These are phyloP conservation scores for Spironucleus salmonicida DNA, from an alignment of 208 protist species.

Conservation along the genomic window DNA sequence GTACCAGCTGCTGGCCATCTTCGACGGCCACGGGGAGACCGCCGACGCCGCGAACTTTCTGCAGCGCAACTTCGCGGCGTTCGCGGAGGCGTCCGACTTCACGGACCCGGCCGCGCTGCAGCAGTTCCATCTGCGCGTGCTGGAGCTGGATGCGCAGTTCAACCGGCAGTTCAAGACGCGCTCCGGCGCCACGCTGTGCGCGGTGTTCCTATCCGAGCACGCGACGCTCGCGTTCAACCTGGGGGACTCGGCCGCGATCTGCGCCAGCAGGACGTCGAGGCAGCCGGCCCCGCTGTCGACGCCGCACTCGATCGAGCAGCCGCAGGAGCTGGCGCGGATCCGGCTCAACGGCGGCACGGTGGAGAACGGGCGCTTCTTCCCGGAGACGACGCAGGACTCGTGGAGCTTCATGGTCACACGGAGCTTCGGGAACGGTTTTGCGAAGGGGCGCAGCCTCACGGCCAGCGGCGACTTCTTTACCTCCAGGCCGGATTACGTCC, in stretches of 20 bases:
- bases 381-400: conserved; percentile 4
- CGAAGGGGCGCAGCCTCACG: no score
- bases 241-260: neutral
- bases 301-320: neutral
- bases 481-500: no score
- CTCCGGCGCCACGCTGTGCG: neutral
- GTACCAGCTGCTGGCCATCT: no score
- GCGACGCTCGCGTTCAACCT: neutral
- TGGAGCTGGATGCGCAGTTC: neutral
- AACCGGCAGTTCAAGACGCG: neutral
- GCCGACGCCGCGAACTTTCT: no score
- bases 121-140: neutral
- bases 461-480: no score
- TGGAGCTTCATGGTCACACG: conserved; percentile 16
- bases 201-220: neutral
- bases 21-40: no score
- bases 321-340: neutral
- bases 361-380: neutral
- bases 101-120: no score
- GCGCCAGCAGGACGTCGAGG: neutral
- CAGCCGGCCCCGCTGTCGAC: neutral
- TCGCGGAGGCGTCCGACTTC: no score
- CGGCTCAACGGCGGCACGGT: neutral
- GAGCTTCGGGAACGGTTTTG: conserved; percentile 5
- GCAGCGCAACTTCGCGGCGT: no score